A percentile compares a stretch with the other conserved stretches of the same genome.
Conservation (phyloP, 306 rosid species). For the Lablab purpureus region DNA sequence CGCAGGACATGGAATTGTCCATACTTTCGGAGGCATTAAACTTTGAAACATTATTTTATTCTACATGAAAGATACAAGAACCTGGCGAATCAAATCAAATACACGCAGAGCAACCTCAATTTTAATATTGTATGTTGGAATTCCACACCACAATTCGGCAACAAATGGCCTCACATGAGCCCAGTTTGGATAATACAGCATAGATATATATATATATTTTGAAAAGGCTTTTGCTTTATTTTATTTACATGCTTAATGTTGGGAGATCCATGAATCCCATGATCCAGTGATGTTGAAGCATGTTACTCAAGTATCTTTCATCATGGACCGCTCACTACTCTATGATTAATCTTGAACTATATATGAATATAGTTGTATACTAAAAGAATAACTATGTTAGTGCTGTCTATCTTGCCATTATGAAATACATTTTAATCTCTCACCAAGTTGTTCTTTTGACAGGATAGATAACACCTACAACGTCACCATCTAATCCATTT, state of each 20-base stretch:
- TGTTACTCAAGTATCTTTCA: slow-evolving; percentile 52
- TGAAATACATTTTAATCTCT: slow-evolving; percentile 40
- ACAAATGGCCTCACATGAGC: background rate
- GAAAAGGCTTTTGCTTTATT: slow-evolving; percentile 33
- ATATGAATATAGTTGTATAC: background rate
- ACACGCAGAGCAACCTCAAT: slow-evolving; percentile 28
- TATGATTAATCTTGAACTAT: slow-evolving; percentile 19
- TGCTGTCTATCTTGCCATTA: slow-evolving; percentile 53
- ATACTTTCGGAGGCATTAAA: slow-evolving; percentile 64
- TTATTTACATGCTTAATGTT: slow-evolving; percentile 39
- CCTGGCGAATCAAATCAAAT: slow-evolving; percentile 45
- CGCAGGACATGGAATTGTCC: slow-evolving; percentile 47
- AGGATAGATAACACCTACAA: slow-evolving; percentile 49
- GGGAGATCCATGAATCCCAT: slow-evolving; percentile 27
- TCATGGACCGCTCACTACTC: slow-evolving; percentile 37
- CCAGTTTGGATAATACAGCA: slow-evolving; percentile 21
- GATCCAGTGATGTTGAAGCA: slow-evolving; percentile 34
- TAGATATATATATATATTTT: slow-evolving; percentile 34
- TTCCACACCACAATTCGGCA: slow-evolving; percentile 35
- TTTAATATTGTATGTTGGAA: slow-evolving; percentile 35
- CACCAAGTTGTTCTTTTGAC: slow-evolving; percentile 50
- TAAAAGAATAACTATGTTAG: slow-evolving; percentile 23
- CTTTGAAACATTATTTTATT: slow-evolving; percentile 50
- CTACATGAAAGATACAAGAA: slow-evolving; percentile 45
- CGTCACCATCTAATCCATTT: slow-evolving; percentile 62